Percentiles rank a stretch among this genome's conserved stretches.
Evolutionary conservation across 495 filamentous ascomycete genomes (phyloP).

Genomic region (Glutinoglossum americanum): DNA sequence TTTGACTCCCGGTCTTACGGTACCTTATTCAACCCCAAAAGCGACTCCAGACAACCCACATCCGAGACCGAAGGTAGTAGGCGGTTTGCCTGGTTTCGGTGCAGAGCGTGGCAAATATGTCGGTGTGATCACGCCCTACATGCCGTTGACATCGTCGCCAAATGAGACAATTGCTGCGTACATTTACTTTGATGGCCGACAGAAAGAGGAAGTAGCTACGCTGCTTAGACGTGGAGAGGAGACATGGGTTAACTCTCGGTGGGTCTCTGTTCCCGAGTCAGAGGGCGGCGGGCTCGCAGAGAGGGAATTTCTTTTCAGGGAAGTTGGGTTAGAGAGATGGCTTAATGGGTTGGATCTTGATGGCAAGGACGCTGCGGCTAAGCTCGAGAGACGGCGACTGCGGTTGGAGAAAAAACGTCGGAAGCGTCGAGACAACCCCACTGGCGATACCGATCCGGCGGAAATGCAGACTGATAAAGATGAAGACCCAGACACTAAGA

Average conservation of each 20-base stretch:
- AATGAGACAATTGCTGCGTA: conserved; percentile 97
- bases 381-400: conserved; percentile 66
- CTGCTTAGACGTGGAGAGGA: conserved; percentile 82
- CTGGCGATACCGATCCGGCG: conserved; percentile 13
- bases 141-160: conserved; percentile 64
- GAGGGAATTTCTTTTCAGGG: conserved; percentile 90
- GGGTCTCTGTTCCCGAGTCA: conserved; percentile 80
- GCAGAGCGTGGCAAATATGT: conserved; percentile 31
- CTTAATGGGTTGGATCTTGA: conserved; percentile 84
- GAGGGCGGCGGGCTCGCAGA: conserved; percentile 91
- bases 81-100: conserved; percentile 37
- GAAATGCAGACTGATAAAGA: conserved; percentile 24
- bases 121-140: conserved; percentile 55
- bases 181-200: conserved; percentile 92
- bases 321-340: conserved; percentile 90
- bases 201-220: conserved; percentile 94
- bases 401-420: conserved; percentile 71
- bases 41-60: conserved; percentile 45
- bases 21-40: conserved; percentile 76
- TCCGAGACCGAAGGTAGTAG: conserved; percentile 61
- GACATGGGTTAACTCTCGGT: conserved; percentile 96
- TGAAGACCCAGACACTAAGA: conserved; percentile 31
- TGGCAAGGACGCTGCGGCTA: conserved; percentile 69
- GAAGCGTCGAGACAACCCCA: conserved; percentile 29
- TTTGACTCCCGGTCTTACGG: conserved; percentile 64